Evolutionary conservation across 1,139 yeast genomes (phyloP).

Genomic region (Saccharomyces hybrid): DNA sequence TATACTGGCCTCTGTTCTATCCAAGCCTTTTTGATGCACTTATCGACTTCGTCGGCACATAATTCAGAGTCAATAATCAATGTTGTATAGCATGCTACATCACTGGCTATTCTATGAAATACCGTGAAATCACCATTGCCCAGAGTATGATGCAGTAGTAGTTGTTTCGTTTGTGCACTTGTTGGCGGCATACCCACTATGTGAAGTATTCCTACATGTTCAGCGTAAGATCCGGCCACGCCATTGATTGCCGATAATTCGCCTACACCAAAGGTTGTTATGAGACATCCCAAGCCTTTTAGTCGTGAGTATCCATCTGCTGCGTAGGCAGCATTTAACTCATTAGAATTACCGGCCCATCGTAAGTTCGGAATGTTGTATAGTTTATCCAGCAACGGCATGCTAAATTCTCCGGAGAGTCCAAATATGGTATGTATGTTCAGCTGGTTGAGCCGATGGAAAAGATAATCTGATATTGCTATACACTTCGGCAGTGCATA

Average conservation of each 20-base stretch:
- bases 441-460: conserved; percentile 49
- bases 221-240: conserved; percentile 53
- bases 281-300: conserved; percentile 46
- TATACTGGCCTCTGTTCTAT: conserved; percentile 73
- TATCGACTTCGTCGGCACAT: conserved; percentile 63
- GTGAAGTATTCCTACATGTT: conserved; percentile 50
- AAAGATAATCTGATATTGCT: conserved; percentile 48
- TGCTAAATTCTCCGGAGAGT: conserved; percentile 59
- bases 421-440: conserved; percentile 52
- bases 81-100: conserved; percentile 55
- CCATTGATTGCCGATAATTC: conserved; percentile 55
- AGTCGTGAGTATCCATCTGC: conserved; percentile 56
- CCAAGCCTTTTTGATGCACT: conserved; percentile 61
- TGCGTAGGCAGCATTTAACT: conserved; percentile 48
- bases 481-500: conserved; percentile 18
- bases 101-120: conserved; percentile 61
- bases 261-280: conserved; percentile 64
- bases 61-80: conserved; percentile 50
- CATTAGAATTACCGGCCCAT: conserved; percentile 65
- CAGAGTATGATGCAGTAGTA: conserved; percentile 52
- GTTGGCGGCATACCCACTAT: conserved; percentile 54
- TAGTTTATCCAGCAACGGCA: conserved; percentile 48
- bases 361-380: conserved; percentile 43
- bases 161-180: conserved; percentile 49
- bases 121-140: conserved; percentile 82